Evolutionary conservation across 2,329 filamentous ascomycete species (phyloP).

Genomic region (Lachnellula occidentalis): DNA sequence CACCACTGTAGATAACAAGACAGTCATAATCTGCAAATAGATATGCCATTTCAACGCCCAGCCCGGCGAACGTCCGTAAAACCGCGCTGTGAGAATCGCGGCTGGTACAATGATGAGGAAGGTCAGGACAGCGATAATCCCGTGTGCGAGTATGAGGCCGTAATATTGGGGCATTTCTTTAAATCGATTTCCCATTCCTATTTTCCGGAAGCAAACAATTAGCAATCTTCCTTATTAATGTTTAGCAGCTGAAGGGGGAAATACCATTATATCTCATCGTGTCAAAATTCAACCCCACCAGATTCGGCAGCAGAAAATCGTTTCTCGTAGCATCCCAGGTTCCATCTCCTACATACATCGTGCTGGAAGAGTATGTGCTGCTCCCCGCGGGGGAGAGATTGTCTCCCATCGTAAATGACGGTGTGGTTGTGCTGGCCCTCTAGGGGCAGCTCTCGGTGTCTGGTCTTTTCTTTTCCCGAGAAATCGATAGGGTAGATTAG

Average conservation of each 20-base stretch:
- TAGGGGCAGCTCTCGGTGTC: slow-evolving; percentile 9
- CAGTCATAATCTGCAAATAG: slow-evolving; percentile 65
- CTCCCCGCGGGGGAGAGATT: slow-evolving; percentile 54
- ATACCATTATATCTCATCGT: slow-evolving; percentile 82
- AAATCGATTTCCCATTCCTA: slow-evolving; percentile 77
- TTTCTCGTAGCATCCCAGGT: slow-evolving; percentile 78
- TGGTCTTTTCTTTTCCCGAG: not conserved
- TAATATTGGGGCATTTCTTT: slow-evolving; percentile 65
- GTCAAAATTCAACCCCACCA: slow-evolving; percentile 70
- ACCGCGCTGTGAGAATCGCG: slow-evolving; percentile 69
- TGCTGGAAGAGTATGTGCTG: slow-evolving; percentile 67
- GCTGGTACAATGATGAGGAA: slow-evolving; percentile 70
- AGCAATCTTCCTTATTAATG: not conserved
- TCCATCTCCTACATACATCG: slow-evolving; percentile 73
- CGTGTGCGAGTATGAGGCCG: slow-evolving; percentile 64
- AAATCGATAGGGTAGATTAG: not conserved
- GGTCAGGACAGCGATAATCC: slow-evolving; percentile 63
- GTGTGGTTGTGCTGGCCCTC: slow-evolving; percentile 14
- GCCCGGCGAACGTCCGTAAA: slow-evolving; percentile 58
- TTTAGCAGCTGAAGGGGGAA: not conserved
- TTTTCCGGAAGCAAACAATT: slow-evolving; percentile 11
- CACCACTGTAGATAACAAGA: slow-evolving; percentile 62
- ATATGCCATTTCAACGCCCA: slow-evolving; percentile 64
- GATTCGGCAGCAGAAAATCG: slow-evolving; percentile 71
- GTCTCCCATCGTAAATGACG: slow-evolving; percentile 26